A percentile compares a stretch with the other conserved stretches of the same genome.
phyloP scores from a whole-genome alignment of 768 basidiomycete species.

The Russula ochroleuca region DNA sequence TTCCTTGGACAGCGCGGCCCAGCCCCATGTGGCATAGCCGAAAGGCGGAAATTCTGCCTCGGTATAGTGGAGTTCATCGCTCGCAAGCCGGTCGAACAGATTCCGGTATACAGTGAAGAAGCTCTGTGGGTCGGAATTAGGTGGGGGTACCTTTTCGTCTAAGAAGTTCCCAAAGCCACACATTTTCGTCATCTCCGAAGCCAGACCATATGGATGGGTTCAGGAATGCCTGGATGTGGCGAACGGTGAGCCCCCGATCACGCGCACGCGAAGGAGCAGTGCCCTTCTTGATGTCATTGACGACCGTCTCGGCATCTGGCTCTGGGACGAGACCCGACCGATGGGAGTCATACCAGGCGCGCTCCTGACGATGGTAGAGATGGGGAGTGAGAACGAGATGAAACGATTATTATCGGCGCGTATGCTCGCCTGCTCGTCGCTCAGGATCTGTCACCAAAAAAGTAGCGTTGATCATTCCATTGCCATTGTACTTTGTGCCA shows the following conservation, averaged over 20 bases:
- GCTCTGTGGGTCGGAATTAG: slow-evolving; percentile 46
- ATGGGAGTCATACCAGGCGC: slow-evolving; percentile 98
- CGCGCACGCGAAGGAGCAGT: slow-evolving; percentile 47
- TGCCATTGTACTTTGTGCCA: neutral
- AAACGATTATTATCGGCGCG: neutral
- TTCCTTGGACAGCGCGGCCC: slow-evolving; percentile 48
- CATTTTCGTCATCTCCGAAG: slow-evolving; percentile 60
- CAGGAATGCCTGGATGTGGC: slow-evolving; percentile 83
- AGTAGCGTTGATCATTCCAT: neutral
- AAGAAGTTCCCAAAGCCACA: slow-evolving; percentile 35
- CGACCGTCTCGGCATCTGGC: slow-evolving; percentile 78
- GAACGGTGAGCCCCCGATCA: slow-evolving; percentile 73
- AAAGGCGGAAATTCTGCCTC: slow-evolving; percentile 68
- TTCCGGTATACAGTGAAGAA: slow-evolving; percentile 89
- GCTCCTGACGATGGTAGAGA: slow-evolving; percentile 53
- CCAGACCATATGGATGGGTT: slow-evolving; percentile 62
- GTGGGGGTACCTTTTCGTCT: neutral
- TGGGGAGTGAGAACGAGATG: neutral
- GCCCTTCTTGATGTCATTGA: slow-evolving; percentile 80
- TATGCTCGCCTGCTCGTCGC: slow-evolving; percentile 82
- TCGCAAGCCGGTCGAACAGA: slow-evolving; percentile 74
- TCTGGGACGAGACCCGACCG: slow-evolving; percentile 73
- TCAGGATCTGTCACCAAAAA: slow-evolving; percentile 58
- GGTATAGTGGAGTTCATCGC: slow-evolving; percentile 64
- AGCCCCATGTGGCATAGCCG: slow-evolving; percentile 72